phyloP scores from a whole-genome alignment of 495 filamentous ascomycete species.

The Cercophora newfieldiana region DNA sequence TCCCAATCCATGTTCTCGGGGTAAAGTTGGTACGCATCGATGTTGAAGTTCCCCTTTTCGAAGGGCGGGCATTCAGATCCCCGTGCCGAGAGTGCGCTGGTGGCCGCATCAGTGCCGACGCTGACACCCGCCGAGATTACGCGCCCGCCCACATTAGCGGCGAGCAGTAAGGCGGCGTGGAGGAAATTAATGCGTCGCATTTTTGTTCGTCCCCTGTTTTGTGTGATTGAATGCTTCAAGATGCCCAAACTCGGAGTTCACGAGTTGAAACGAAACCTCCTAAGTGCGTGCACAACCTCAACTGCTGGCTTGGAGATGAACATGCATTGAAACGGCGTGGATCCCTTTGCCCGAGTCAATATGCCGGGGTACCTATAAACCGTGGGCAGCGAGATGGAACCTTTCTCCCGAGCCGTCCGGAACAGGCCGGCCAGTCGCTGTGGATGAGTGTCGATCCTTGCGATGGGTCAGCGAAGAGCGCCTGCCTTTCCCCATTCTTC shows the following conservation, averaged over 20 bases:
- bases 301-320: too few species aligned
- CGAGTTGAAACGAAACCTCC: neutral
- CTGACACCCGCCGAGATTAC: neutral
- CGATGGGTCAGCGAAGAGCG: neutral
- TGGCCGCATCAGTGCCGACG: neutral
- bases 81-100: neutral
- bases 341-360: neutral
- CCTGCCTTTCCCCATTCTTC: neutral
- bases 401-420: neutral
- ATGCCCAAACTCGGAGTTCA: neutral
- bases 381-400: neutral
- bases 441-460: neutral
- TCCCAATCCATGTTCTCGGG: constrained; percentile 41
- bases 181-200: neutral
- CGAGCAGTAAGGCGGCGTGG: neutral
- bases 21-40: constrained; percentile 37
- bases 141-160: neutral
- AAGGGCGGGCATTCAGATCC: constrained; percentile 29
- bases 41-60: constrained; percentile 30
- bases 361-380: neutral
- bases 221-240: neutral
- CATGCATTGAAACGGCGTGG: neutral
- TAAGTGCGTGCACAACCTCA: too few species aligned
- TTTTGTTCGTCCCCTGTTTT: neutral
- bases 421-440: neutral